Conservation (phyloP, 495 filamentous ascomycete genomes). For the Penicillium bovifimosum region DNA sequence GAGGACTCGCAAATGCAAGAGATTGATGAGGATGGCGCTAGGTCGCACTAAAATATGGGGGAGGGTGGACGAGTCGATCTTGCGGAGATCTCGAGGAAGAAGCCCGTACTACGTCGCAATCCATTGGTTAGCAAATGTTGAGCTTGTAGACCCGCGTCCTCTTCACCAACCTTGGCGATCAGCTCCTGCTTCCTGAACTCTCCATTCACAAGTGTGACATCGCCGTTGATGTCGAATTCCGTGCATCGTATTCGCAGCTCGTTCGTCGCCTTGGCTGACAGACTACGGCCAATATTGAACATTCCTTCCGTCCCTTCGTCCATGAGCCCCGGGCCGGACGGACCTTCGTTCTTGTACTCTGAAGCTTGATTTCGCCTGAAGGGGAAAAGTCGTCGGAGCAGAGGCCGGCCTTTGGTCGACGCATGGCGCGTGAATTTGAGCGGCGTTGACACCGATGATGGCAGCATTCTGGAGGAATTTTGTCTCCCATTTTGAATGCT, state of each 20-base stretch:
- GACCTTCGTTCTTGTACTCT: slow-evolving; percentile 19
- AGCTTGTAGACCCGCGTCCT: background rate
- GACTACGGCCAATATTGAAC: slow-evolving; percentile 51
- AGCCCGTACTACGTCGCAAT: slow-evolving; percentile 69
- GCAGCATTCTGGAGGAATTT: background rate
- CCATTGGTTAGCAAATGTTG: background rate
- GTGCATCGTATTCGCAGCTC: slow-evolving; percentile 85
- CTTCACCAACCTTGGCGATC: slow-evolving; percentile 75
- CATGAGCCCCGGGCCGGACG: slow-evolving; percentile 22
- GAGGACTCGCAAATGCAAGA: slow-evolving; percentile 86
- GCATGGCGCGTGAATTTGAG: slow-evolving; percentile 27
- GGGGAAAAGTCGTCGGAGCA: slow-evolving; percentile 54
- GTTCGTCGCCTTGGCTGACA: slow-evolving; percentile 67
- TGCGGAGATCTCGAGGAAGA: slow-evolving; percentile 90
- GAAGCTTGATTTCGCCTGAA: slow-evolving; percentile 29
- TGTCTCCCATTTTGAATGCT: slow-evolving; percentile 11
- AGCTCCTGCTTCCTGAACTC: slow-evolving; percentile 97
- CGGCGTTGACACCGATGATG: background rate
- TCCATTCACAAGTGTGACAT: slow-evolving; percentile 89
- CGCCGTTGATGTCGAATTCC: slow-evolving; percentile 88
- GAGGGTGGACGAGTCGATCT: slow-evolving; percentile 97
- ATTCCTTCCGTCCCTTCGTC: slow-evolving; percentile 36
- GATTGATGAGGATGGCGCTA: slow-evolving; percentile 88
- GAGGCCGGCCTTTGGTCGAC: slow-evolving; percentile 42
- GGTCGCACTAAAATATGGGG: slow-evolving; percentile 94